A percentile compares a stretch with the other conserved stretches of the same genome.
These are phyloP conservation scores for Excoecaria cochinchinensis DNA, from an alignment of 345 rosid genomes.

Conservation along the genomic window DNA sequence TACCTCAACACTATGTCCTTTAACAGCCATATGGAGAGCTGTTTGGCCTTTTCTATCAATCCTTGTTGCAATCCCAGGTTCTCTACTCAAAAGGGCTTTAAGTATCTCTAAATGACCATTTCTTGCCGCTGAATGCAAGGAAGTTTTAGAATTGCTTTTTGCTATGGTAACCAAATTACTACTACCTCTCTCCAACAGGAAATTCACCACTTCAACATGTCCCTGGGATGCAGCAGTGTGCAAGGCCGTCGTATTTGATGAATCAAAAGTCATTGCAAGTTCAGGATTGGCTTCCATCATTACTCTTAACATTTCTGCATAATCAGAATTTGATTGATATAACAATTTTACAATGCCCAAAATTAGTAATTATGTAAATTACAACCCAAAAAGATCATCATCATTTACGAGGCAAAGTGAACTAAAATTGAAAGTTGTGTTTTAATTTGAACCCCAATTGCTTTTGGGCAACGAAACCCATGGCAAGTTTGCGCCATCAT, in stretches of 20 bases:
- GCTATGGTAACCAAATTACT: constrained; percentile 55
- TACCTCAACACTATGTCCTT: constrained; percentile 62
- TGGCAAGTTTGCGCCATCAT: too few relatives aligned
- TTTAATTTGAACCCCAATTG: too few relatives aligned
- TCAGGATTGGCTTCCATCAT: constrained; percentile 64
- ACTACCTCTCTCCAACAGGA: constrained; percentile 59
- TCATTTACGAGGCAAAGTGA: too few relatives aligned
- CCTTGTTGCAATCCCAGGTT: constrained; percentile 51
- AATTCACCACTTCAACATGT: constrained; percentile 60
- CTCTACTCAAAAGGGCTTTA: constrained; percentile 55
- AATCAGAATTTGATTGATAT: neutral
- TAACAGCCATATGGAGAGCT: constrained; percentile 91
- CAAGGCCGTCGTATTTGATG: constrained; percentile 69
- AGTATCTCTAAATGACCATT: constrained; percentile 80
- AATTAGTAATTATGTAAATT: neutral
- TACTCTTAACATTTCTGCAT: constrained; percentile 59
- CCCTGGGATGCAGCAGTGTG: constrained; percentile 88
- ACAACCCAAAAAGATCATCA: too few relatives aligned
- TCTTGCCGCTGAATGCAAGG: constrained; percentile 83
- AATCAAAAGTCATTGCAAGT: constrained; percentile 70
- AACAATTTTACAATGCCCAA: neutral
- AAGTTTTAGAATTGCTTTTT: constrained; percentile 71
- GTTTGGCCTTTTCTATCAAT: constrained; percentile 84
- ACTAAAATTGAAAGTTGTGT: too few relatives aligned
- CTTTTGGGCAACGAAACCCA: too few relatives aligned